Conservation (phyloP, 257 asterid species). For the Solanum sejunctum region DNA sequence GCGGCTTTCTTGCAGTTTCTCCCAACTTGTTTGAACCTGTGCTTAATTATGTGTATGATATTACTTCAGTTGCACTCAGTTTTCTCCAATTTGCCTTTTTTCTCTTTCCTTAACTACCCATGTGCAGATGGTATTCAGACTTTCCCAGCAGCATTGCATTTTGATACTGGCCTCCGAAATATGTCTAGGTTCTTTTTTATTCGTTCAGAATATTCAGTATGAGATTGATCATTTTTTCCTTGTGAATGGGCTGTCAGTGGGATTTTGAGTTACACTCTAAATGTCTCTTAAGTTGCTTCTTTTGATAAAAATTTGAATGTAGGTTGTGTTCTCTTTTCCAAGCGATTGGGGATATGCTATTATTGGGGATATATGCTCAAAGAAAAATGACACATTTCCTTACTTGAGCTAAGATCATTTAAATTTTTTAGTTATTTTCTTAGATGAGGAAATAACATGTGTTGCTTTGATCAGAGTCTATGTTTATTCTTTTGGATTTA, state of each 20-base stretch:
- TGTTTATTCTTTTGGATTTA: not conserved
- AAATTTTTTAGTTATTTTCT: not conserved
- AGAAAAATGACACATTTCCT: not conserved
- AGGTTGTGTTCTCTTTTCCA: not conserved
- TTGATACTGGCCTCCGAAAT: not conserved
- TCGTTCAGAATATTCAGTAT: not conserved
- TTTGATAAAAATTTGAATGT: not conserved
- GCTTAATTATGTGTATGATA: not conserved
- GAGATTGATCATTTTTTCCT: not conserved
- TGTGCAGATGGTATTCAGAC: not conserved
- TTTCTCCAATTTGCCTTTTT: not conserved
- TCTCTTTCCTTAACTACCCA: not conserved
- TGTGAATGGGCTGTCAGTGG: not conserved
- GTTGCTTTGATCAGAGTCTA: not conserved
- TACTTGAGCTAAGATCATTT: not conserved
- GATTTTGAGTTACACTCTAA: not conserved
- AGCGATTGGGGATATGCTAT: not conserved
- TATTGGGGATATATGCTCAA: not conserved
- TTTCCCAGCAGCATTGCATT: not conserved
- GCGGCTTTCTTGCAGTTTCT: not conserved
- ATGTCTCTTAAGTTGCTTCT: not conserved
- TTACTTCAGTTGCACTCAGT: not conserved
- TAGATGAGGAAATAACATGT: not conserved
- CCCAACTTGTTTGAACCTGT: not conserved
- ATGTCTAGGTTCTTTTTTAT: not conserved